phyloP scores from a whole-genome alignment of 1,284 basidiomycete genomes.

The Xanthoconium separans region DNA sequence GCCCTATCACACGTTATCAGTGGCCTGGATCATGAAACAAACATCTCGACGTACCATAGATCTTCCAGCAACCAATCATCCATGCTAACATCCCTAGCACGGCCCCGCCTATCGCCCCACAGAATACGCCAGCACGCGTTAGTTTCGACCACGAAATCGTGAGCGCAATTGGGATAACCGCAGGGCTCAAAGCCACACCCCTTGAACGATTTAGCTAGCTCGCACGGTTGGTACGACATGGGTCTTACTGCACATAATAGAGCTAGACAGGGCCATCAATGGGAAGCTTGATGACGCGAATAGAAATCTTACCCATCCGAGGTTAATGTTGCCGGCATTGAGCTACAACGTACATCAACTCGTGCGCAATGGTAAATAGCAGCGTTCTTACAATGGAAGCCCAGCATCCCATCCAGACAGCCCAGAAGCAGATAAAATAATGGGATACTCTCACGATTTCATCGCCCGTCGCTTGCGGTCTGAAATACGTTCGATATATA shows the following conservation, averaged over 20 bases:
- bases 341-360: constrained; percentile 32
- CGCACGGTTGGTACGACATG: neutral
- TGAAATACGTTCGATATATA: constrained; percentile 51
- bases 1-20: constrained; percentile 28
- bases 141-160: constrained; percentile 51
- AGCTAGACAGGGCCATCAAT: constrained; percentile 29
- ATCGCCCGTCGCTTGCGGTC: constrained; percentile 45
- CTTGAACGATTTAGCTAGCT: constrained; percentile 23
- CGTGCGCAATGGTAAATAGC: neutral
- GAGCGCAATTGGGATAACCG: constrained; percentile 48
- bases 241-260: constrained; percentile 47
- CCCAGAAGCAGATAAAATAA: constrained; percentile 57
- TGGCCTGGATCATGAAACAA: neutral
- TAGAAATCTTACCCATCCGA: constrained; percentile 39
- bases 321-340: constrained; percentile 43
- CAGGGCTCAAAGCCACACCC: constrained; percentile 47
- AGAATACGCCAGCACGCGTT: constrained; percentile 39
- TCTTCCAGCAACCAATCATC: constrained; percentile 53
- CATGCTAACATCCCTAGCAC: constrained; percentile 47
- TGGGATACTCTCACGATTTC: constrained; percentile 55
- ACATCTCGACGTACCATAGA: constrained; percentile 36
- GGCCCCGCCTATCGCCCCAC: constrained; percentile 44
- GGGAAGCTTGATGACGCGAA: neutral
- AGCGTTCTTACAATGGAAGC: constrained; percentile 40
- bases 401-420: constrained; percentile 61